Evolutionary conservation across 345 rosid genomes (phyloP).

Genomic region (Nasturtium officinale): DNA sequence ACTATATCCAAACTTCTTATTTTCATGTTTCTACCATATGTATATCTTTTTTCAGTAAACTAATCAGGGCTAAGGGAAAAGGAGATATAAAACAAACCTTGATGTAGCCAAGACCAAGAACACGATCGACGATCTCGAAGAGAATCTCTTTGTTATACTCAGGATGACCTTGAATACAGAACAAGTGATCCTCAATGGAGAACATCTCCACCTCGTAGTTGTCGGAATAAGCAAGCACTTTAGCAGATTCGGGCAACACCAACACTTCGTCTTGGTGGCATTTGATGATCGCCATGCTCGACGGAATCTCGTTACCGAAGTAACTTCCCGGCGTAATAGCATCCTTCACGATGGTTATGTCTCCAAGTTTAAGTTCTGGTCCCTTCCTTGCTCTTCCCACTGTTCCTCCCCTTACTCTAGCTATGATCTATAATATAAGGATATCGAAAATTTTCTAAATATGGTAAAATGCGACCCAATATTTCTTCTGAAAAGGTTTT

Average conservation of each 20-base stretch:
- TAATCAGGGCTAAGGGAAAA: background rate
- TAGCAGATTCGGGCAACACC: slow-evolving; percentile 69
- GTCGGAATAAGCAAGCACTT: slow-evolving; percentile 73
- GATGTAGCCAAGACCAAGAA: slow-evolving; percentile 54
- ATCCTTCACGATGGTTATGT: slow-evolving; percentile 62
- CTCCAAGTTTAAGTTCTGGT: slow-evolving; percentile 73
- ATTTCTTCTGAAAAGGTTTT: background rate
- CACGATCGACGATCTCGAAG: slow-evolving; percentile 71
- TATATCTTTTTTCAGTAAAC: no score
- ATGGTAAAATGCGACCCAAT: background rate
- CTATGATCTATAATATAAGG: slow-evolving; percentile 52
- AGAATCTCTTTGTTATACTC: slow-evolving; percentile 88
- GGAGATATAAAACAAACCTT: slow-evolving; percentile 46
- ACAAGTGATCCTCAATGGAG: slow-evolving; percentile 56
- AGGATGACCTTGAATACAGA: slow-evolving; percentile 95
- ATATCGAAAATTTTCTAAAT: background rate
- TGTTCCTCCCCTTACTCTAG: slow-evolving; percentile 82
- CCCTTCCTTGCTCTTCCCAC: slow-evolving; percentile 73
- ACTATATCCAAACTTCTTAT: no score
- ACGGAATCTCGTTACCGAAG: slow-evolving; percentile 51
- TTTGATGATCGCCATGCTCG: slow-evolving; percentile 61
- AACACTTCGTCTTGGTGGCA: slow-evolving; percentile 87
- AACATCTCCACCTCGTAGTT: slow-evolving; percentile 84
- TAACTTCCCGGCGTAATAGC: slow-evolving; percentile 36
- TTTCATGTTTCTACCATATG: no score